A percentile compares a stretch with the other conserved stretches of the same genome.
Evolutionary conservation across 805 yeast genomes (phyloP).

Genomic region (Pichia cabralensis): DNA sequence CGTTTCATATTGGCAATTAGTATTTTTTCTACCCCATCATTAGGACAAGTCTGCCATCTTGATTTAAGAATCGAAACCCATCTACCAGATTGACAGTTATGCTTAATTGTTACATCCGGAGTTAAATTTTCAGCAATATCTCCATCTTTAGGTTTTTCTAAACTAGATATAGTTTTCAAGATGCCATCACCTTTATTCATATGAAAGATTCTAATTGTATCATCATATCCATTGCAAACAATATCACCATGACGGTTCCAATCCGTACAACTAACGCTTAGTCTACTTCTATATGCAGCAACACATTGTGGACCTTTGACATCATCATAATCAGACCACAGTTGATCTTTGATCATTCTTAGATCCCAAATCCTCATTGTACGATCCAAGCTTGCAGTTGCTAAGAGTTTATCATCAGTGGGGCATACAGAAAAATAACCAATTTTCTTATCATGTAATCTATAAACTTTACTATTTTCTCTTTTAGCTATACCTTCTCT

Average conservation of each 20-base stretch:
- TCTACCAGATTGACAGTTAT: conserved; percentile 93
- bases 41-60: conserved; percentile 70
- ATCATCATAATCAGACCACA: conserved; percentile 51
- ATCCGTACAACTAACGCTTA: conserved; percentile 78
- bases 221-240: conserved; percentile 92
- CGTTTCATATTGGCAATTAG: conserved; percentile 91
- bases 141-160: conserved; percentile 14
- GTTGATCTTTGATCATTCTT: conserved; percentile 37
- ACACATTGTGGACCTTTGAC: conserved; percentile 37
- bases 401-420: conserved; percentile 47
- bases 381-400: conserved; percentile 85
- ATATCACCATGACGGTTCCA: conserved; percentile 63
- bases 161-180: conserved; percentile 11
- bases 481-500: conserved; percentile 29
- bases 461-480: conserved; percentile 27
- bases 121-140: conserved; percentile 32
- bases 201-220: conserved; percentile 66
- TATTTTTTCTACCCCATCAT: conserved; percentile 69
- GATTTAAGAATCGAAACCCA: conserved; percentile 93
- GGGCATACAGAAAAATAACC: conserved; percentile 87
- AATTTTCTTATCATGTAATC: conserved; percentile 82
- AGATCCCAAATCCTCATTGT: conserved; percentile 82
- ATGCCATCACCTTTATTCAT: conserved; percentile 27
- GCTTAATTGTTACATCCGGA: conserved; percentile 62
- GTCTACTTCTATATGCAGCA: conserved; percentile 60